A percentile compares a stretch with the other conserved stretches of the same genome.
Evolutionary conservation across 1,284 basidiomycete genomes (phyloP).

Genomic region (Apiotrichum sp.): DNA sequence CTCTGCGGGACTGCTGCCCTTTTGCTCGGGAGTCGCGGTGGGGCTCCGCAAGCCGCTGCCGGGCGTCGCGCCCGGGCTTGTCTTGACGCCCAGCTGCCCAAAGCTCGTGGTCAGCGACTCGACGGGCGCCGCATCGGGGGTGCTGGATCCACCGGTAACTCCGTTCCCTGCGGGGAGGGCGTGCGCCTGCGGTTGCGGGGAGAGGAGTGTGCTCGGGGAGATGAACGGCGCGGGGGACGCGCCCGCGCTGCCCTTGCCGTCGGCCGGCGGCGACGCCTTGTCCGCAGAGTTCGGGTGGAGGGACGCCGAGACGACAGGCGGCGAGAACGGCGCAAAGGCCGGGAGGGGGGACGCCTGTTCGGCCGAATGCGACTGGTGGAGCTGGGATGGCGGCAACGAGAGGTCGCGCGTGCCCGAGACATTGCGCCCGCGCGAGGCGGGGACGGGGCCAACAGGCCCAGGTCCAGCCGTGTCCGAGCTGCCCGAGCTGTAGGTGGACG

Average conservation of each 20-base stretch:
- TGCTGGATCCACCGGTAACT: background rate
- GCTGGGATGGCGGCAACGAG: constrained; percentile 6
- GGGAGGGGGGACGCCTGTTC: constrained; percentile 26
- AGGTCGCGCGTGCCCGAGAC: constrained; percentile 11
- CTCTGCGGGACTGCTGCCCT: background rate
- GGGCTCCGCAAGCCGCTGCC: too few relatives aligned
- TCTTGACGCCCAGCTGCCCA: constrained; percentile 9
- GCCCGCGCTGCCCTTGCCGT: background rate
- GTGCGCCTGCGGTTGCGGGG: constrained; percentile 19
- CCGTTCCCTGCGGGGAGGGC: background rate
- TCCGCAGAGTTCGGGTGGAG: constrained; percentile 16
- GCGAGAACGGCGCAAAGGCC: constrained; percentile 39
- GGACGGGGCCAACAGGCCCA: too few relatives aligned
- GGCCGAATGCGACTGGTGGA: constrained; percentile 9
- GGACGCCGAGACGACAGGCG: constrained; percentile 18
- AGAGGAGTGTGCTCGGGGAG: constrained; percentile 36
- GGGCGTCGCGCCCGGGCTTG: background rate
- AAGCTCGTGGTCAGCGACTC: constrained; percentile 6
- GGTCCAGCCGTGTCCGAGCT: background rate
- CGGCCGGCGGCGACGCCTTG: background rate
- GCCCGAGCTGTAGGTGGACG: constrained; percentile 2
- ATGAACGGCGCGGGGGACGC: constrained; percentile 22
- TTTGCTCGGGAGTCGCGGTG: too few relatives aligned
- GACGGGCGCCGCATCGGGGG: background rate
- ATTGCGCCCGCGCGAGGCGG: constrained; percentile 1